Conservation (phyloP, 2,329 filamentous ascomycete species). For the Fusarium xylarioides region DNA sequence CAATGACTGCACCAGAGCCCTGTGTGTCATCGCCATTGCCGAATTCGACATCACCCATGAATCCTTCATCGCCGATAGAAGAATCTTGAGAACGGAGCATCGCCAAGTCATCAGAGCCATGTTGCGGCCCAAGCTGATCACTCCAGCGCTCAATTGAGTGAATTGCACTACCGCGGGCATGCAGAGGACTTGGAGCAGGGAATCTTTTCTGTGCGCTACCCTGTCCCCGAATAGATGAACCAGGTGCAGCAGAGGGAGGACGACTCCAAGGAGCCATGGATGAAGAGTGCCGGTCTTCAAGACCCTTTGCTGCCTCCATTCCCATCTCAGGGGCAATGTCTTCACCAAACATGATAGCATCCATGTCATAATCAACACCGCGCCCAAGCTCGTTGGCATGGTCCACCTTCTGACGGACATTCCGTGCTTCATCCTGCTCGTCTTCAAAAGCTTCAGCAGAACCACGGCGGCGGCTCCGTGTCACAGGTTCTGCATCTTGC, state of each 20-base stretch:
- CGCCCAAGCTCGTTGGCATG: slow-evolving; percentile 44
- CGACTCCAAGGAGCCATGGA: slow-evolving; percentile 64
- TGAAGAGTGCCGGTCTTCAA: slow-evolving; percentile 72
- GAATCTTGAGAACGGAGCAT: slow-evolving; percentile 44
- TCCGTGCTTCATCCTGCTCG: slow-evolving; percentile 48
- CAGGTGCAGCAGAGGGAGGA: slow-evolving; percentile 54
- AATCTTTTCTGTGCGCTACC: slow-evolving; percentile 49
- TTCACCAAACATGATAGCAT: slow-evolving; percentile 48
- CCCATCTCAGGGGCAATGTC: slow-evolving; percentile 70
- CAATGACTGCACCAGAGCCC: slow-evolving; percentile 50
- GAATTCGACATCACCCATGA: slow-evolving; percentile 26
- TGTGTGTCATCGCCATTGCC: slow-evolving; percentile 43
- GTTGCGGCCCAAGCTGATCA: slow-evolving; percentile 49
- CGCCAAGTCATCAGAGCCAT: slow-evolving; percentile 47
- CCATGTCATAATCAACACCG: slow-evolving; percentile 39
- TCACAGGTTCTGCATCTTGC: slow-evolving; percentile 21
- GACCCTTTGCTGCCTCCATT: slow-evolving; percentile 70
- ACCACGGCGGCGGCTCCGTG: slow-evolving; percentile 51
- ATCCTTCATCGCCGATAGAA: slow-evolving; percentile 42
- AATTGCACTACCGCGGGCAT: slow-evolving; percentile 49
- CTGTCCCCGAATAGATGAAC: slow-evolving; percentile 55
- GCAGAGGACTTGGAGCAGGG: slow-evolving; percentile 50
- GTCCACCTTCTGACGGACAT: slow-evolving; percentile 50
- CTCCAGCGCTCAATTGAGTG: slow-evolving; percentile 59
- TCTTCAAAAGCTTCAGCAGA: slow-evolving; percentile 56